These are phyloP conservation scores for Dacryopinax primogenitus DNA, from an alignment of 768 basidiomycete genomes.

Conservation along the genomic window DNA sequence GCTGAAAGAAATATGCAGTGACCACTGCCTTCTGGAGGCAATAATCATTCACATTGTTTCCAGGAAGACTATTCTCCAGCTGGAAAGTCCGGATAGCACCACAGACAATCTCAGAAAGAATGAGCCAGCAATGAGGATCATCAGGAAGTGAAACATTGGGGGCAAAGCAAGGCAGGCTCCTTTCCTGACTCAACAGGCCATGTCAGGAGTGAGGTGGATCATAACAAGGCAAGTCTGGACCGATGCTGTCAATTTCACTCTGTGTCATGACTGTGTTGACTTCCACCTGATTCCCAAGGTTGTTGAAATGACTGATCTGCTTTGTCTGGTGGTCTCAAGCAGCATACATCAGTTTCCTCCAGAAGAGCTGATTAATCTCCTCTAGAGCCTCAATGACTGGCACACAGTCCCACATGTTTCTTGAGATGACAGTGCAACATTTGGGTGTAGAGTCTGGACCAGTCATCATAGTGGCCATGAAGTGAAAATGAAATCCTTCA, in stretches of 20 bases:
- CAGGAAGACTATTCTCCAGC: no score
- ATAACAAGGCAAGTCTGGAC: neutral
- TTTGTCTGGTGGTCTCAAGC: neutral
- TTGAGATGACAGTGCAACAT: neutral
- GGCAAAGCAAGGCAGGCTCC: neutral
- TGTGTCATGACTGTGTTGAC: neutral
- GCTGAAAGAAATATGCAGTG: no score
- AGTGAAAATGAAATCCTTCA: neutral
- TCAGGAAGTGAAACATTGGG: neutral
- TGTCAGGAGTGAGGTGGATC: neutral
- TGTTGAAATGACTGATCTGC: neutral
- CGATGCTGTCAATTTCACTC: neutral
- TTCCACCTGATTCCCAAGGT: neutral
- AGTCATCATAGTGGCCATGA: neutral
- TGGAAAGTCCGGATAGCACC: no score
- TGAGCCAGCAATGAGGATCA: neutral
- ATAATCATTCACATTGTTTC: no score
- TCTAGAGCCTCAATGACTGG: neutral
- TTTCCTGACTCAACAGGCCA: neutral
- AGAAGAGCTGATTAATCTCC: neutral
- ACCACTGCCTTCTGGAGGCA: no score
- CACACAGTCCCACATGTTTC: neutral
- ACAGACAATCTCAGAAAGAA: neutral
- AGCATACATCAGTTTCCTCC: neutral
- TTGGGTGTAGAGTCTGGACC: neutral